Evolutionary conservation across 2,329 filamentous ascomycete species (phyloP), one percentile per base, ranked within the genome.

Genomic region (Tolypocladium album): DNA sequence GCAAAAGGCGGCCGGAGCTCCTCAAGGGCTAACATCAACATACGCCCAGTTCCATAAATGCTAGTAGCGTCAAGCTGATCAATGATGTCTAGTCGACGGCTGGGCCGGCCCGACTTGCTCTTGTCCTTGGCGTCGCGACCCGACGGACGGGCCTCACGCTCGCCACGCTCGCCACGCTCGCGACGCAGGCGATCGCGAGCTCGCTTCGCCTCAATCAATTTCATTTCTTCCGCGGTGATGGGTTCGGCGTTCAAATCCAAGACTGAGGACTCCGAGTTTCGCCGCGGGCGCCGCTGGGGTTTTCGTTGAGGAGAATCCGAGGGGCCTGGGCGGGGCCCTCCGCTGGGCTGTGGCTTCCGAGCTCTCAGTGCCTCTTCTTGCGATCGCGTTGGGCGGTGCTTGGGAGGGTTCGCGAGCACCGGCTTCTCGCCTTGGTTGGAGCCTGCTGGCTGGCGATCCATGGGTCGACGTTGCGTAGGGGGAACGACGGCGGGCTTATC

Each of bases 61-160:
- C 92, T 92, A 5, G 92, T 97, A 63, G 94, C 92, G 77, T 97
- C 94, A 65, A 99, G 79, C 72, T 97, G 93, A 76, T 99, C 94
- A 68, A 99, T 97, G 55, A 97, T 83, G 72, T 99, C 94, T 64
- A 97, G 75, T 65, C 80, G 81, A 58, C 78, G 73, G 66, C 75
- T 81, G 15, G 75, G 72, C 56, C 75, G 74, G 61, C 80, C 80
- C 13, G 74, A 68, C 65, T 78, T 79, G 68, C 81, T 78, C 65
- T 76, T 80, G 61, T 80, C 80, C 61, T 73, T 71, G 34, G 65
- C 64, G 22, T 69, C 68, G 40, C 61, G 60, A 24, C 43, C 43
- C 8, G 60, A 42, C 36, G 63, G 45, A 38, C 58, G 24, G 34
- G 56, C 57, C 53, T 62, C 61, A 66, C 69, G 38, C 27, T 31